phyloP scores from a whole-genome alignment of 2,329 filamentous ascomycete genomes.

The Nigrospora osmanthi region DNA sequence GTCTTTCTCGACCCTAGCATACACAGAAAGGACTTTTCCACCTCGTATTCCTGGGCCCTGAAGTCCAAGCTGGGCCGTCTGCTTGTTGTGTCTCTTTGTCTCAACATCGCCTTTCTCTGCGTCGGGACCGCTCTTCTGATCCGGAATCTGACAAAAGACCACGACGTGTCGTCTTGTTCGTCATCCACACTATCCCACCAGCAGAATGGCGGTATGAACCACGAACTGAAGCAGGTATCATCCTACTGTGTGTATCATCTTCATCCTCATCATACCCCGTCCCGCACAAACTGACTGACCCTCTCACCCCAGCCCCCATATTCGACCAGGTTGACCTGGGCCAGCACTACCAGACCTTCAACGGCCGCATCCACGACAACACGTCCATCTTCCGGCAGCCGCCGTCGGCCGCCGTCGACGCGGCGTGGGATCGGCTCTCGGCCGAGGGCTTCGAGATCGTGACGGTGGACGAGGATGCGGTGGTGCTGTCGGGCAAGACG shows the following conservation, averaged over 20 bases:
- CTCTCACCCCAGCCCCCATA: not conserved
- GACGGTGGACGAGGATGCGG: not conserved
- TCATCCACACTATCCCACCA: not conserved
- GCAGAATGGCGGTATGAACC: not conserved
- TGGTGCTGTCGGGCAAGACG: not conserved
- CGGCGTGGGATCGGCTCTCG: slow-evolving; percentile 1
- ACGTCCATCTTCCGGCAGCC: slow-evolving; percentile 1
- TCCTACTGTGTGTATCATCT: not conserved
- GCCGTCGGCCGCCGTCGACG: slow-evolving; percentile 2
- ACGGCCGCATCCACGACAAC: slow-evolving; percentile 12
- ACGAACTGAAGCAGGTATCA: not conserved
- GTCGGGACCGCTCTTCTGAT: not conserved
- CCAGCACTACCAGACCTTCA: slow-evolving; percentile 5
- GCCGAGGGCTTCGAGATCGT: slow-evolving; percentile 1
- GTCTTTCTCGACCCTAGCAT: not conserved
- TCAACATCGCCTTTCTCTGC: not conserved
- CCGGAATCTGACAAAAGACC: not conserved
- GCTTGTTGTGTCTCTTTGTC: not conserved
- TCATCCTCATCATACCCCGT: not conserved
- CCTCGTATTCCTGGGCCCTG: not conserved
- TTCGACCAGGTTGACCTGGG: not conserved
- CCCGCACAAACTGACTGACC: not conserved
- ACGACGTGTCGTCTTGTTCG: not conserved
- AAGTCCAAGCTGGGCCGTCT: not conserved
- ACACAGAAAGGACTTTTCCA: not conserved